Conservation (phyloP, 768 basidiomycete species). For the Rhodotorula paludigena region DNA sequence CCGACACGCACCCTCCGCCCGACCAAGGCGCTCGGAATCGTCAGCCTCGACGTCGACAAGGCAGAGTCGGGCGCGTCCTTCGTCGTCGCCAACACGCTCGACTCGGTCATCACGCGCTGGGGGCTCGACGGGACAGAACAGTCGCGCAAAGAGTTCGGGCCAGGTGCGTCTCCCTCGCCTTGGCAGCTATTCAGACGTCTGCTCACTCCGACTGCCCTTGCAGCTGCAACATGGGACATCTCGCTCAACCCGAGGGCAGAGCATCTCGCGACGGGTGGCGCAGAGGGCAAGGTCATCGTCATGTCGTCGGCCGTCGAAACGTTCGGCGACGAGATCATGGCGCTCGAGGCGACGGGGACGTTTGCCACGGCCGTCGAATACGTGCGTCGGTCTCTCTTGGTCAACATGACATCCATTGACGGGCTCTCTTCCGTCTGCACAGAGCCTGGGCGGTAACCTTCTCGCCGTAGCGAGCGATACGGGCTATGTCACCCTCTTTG, state of each 20-base stretch:
- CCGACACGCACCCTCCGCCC: conserved; percentile 24
- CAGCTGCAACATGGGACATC: conserved; percentile 36
- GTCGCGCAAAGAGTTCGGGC: conserved; percentile 35
- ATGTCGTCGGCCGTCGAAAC: conserved; percentile 23
- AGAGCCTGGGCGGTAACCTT: conserved; percentile 20
- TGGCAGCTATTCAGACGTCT: too few relatives aligned
- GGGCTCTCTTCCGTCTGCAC: too few relatives aligned
- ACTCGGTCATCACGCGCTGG: conserved; percentile 35
- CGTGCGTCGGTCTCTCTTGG: neutral
- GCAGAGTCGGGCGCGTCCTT: conserved; percentile 10
- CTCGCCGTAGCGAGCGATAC: conserved; percentile 30
- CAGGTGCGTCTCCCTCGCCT: conserved; percentile 11
- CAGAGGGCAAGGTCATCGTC: conserved; percentile 18
- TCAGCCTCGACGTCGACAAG: conserved; percentile 36
- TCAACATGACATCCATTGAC: too few relatives aligned
- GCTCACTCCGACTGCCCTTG: too few relatives aligned
- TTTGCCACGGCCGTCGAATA: conserved; percentile 34
- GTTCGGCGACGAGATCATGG: conserved; percentile 32
- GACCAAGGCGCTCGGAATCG: conserved; percentile 29
- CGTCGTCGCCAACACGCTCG: conserved; percentile 32
- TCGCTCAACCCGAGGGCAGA: conserved; percentile 23
- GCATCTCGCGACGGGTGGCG: conserved; percentile 24
- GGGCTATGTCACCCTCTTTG: conserved; percentile 35
- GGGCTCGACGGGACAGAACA: conserved; percentile 24
- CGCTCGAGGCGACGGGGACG: conserved; percentile 24